A percentile compares a stretch with the other conserved stretches of the same genome.
Conservation (phyloP, 148 eudicot genomes). For the Arctostaphylos glauca region DNA sequence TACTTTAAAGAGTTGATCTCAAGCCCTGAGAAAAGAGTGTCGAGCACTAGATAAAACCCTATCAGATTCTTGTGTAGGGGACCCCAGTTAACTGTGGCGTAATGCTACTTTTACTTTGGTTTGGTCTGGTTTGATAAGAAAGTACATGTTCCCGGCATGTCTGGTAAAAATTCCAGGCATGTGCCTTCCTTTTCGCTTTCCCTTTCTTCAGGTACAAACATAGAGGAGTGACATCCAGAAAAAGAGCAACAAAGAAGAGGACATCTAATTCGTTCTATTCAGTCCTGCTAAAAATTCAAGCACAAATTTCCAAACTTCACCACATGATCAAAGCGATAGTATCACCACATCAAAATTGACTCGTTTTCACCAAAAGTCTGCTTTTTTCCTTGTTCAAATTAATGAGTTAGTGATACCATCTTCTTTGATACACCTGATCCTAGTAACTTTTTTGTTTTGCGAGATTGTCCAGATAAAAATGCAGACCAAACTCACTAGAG, state of each 20-base stretch:
- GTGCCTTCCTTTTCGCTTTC: no score
- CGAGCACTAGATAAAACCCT: background rate
- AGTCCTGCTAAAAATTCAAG: background rate
- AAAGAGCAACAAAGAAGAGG: background rate
- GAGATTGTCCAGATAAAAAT: background rate
- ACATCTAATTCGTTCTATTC: background rate
- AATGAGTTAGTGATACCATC: background rate
- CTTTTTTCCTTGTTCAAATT: background rate
- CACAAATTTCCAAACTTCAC: background rate
- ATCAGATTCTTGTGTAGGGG: background rate
- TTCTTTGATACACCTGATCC: background rate
- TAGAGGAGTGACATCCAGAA: no score
- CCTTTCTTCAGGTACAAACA: no score
- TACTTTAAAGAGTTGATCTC: background rate
- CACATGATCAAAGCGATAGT: background rate
- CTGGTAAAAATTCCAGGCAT: no score
- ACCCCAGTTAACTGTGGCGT: background rate
- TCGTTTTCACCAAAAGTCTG: background rate
- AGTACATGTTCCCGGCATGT: background rate
- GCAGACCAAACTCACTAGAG: background rate
- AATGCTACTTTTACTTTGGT: background rate
- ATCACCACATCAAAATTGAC: background rate
- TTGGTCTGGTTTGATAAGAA: background rate
- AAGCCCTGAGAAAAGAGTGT: background rate
- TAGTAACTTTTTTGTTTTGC: background rate